phyloP scores from a whole-genome alignment of 768 basidiomycete genomes.

The Lentinula boryana region DNA sequence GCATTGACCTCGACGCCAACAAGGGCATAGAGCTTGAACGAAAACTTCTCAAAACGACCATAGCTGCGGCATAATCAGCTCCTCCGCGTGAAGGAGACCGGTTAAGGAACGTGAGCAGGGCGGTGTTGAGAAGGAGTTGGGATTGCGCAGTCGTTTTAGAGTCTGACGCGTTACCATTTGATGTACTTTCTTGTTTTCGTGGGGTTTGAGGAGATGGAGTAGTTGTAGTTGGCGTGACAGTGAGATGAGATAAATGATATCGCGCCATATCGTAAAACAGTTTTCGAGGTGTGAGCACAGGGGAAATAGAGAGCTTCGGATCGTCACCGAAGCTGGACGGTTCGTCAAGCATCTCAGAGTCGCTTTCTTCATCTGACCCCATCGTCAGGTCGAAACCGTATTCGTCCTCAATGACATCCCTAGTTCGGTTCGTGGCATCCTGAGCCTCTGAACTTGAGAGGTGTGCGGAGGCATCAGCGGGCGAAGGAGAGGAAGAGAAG shows the following conservation, averaged over 20 bases:
- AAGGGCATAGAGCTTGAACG: background rate
- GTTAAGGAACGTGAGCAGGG: background rate
- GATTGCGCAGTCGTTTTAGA: background rate
- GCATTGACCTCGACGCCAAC: background rate
- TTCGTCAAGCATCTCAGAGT: background rate
- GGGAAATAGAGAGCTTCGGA: background rate
- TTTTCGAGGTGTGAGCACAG: background rate
- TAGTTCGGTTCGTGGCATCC: background rate
- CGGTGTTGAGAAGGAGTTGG: conserved; percentile 1
- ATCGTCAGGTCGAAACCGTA: background rate
- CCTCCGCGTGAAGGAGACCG: background rate
- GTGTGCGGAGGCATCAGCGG: background rate
- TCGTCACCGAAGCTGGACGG: background rate
- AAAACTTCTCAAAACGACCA: background rate
- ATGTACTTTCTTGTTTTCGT: background rate
- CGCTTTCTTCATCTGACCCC: background rate
- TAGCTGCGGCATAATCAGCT: background rate
- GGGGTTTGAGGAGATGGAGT: background rate
- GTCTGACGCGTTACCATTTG: background rate
- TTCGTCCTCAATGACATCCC: background rate
- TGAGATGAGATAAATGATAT: background rate
- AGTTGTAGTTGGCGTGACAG: too few species aligned
- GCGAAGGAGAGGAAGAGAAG: background rate
- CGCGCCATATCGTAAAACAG: background rate
- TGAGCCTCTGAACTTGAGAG: background rate